Percentiles rank a stretch among this genome's conserved stretches.
phyloP scores from a whole-genome alignment of 2,329 filamentous ascomycete species.

The Cordyceps cicadae region DNA sequence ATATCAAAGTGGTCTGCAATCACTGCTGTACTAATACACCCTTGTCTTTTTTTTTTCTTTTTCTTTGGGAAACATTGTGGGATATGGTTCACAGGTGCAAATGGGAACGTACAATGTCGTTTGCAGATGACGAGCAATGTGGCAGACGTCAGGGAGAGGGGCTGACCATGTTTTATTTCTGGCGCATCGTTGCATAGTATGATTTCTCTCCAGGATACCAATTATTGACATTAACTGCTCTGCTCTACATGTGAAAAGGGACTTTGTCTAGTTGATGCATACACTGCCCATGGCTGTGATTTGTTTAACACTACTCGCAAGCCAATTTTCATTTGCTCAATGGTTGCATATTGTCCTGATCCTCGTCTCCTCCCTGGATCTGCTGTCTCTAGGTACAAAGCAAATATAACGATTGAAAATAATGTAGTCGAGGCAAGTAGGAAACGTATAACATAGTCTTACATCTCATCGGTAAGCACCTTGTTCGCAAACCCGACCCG shows the following conservation, averaged over 20 bases:
- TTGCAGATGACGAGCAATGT: neutral
- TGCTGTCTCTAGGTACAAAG: neutral
- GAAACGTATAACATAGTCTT: neutral
- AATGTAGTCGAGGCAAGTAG: neutral
- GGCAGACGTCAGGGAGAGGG: neutral
- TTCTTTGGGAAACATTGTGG: neutral
- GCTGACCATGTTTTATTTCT: neutral
- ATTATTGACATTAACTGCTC: neutral
- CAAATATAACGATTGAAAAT: slow-evolving; percentile 4
- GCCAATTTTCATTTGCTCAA: neutral
- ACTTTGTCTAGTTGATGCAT: too few species aligned
- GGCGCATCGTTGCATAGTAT: slow-evolving; percentile 7
- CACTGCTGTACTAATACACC: neutral
- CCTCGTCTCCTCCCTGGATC: neutral
- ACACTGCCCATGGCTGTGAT: too few species aligned
- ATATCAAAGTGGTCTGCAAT: neutral
- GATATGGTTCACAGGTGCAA: neutral
- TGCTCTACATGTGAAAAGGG: neutral
- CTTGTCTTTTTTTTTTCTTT: neutral
- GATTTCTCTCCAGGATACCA: slow-evolving; percentile 10
- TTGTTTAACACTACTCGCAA: neutral
- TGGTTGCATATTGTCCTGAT: neutral
- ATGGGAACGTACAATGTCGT: neutral
- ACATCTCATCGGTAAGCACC: slow-evolving; percentile 21
- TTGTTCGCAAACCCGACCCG: slow-evolving; percentile 38